A percentile compares a stretch with the other conserved stretches of the same genome.
Evolutionary conservation across 2,329 filamentous ascomycete genomes (phyloP).

Genomic region (Colletotrichum sp.): DNA sequence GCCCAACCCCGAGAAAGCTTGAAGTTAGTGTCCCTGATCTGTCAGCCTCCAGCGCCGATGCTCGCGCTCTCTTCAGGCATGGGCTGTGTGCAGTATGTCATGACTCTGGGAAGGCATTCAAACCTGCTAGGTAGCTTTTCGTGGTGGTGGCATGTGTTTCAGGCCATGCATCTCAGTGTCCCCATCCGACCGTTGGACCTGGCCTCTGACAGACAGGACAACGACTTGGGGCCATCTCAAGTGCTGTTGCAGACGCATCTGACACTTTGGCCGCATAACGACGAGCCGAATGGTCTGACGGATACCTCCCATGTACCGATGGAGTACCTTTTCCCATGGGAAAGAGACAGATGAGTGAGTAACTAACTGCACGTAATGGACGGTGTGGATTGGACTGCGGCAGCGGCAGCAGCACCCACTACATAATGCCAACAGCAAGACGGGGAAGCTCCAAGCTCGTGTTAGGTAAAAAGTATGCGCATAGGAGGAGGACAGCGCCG

Average conservation of each 20-base stretch:
- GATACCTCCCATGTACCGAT: not conserved
- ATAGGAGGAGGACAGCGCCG: not conserved
- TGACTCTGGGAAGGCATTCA: not conserved
- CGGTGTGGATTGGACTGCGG: not conserved
- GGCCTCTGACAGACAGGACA: conserved; percentile 5
- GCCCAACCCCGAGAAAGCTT: not conserved
- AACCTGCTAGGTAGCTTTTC: not conserved
- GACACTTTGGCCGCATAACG: not conserved
- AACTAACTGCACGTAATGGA: not conserved
- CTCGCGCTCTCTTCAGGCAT: not conserved
- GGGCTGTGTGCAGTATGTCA: not conserved
- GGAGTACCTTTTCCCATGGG: not conserved
- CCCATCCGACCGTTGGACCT: conserved; percentile 4
- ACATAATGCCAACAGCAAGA: not conserved
- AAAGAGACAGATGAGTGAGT: not conserved
- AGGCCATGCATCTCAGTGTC: conserved; percentile 9
- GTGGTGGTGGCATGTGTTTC: conserved; percentile 2
- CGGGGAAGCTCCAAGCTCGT: not conserved
- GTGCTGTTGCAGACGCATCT: not conserved
- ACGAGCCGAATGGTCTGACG: not conserved
- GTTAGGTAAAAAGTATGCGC: conserved; percentile 2
- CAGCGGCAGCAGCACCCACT: not conserved
- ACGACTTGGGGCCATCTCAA: not conserved
- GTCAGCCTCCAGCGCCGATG: not conserved
- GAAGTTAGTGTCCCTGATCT: not conserved